Conservation (phyloP, 805 yeast genomes). For the Hanseniaspora nectarophila region DNA sequence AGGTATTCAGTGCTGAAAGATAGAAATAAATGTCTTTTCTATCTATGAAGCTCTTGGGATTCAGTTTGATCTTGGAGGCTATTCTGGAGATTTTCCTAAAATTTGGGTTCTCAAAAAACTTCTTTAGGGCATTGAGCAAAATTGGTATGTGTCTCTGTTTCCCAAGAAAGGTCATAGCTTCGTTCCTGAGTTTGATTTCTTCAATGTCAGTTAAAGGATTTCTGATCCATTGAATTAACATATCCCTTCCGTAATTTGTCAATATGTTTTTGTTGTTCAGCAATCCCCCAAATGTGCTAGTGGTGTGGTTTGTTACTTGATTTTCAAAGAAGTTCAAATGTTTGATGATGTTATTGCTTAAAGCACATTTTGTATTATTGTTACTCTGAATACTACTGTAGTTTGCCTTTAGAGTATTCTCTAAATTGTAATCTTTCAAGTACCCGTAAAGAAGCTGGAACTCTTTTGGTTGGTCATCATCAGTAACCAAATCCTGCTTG, state of each 20-base stretch:
- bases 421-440: conserved; percentile 36
- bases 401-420: not conserved
- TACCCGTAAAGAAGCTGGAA: conserved; percentile 39
- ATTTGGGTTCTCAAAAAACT: conserved; percentile 30
- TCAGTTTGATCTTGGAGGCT: conserved; percentile 48
- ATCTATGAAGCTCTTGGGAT: conserved; percentile 33
- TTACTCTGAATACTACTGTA: conserved; percentile 30
- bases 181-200: conserved; percentile 47
- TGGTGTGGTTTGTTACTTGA: conserved; percentile 36
- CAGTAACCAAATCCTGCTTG: not conserved
- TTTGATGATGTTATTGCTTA: conserved; percentile 40
- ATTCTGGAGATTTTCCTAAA: conserved; percentile 44
- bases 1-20: conserved; percentile 35
- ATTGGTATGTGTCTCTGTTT: conserved; percentile 27
- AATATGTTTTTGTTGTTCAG: conserved; percentile 48
- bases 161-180: conserved; percentile 42
- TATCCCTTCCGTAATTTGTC: conserved; percentile 63
- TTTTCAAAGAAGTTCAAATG: conserved; percentile 68
- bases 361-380: conserved; percentile 42
- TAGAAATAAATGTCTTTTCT: conserved; percentile 50
- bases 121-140: conserved; percentile 30
- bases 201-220: conserved; percentile 51
- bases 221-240: conserved; percentile 59
- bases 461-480: conserved; percentile 17
- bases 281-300: conserved; percentile 70